A percentile compares a stretch with the other conserved stretches of the same genome.
Conservation (phyloP, 2,329 filamentous ascomycete genomes). For the Venturia aucupariae region DNA sequence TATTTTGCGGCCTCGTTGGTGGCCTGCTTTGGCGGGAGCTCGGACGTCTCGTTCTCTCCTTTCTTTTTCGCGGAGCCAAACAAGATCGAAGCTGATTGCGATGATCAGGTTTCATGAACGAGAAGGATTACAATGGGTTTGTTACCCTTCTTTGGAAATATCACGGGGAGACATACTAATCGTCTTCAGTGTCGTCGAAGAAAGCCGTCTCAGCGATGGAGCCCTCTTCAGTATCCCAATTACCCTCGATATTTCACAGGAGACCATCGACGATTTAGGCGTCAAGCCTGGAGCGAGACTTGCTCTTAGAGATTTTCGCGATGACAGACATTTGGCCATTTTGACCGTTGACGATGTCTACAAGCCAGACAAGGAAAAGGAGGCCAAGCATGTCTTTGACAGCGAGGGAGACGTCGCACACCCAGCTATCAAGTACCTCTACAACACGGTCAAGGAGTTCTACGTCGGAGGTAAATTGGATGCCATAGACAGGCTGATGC, state of each 20-base stretch:
- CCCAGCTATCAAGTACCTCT: conserved; percentile 86
- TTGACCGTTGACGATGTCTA: conserved; percentile 94
- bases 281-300: conserved; percentile 75
- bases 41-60: background rate
- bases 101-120: conserved; percentile 77
- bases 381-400: conserved; percentile 91
- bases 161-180: background rate
- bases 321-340: conserved; percentile 93
- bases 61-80: background rate
- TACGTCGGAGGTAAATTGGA: conserved; percentile 96
- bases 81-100: conserved; percentile 3
- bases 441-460: conserved; percentile 69
- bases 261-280: conserved; percentile 63
- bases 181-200: conserved; percentile 64
- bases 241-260: conserved; percentile 73
- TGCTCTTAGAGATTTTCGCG: conserved; percentile 87
- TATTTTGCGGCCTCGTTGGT: background rate
- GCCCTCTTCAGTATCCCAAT: conserved; percentile 96
- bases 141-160: conserved; percentile 18
- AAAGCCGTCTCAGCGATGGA: conserved; percentile 78
- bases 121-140: conserved; percentile 93
- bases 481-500: conserved; percentile 87
- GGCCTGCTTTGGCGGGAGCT: background rate
- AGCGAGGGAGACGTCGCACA: conserved; percentile 73
- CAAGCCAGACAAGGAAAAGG: conserved; percentile 84